Conservation (phyloP, 495 filamentous ascomycete genomes). For the Xylaria longipes region DNA sequence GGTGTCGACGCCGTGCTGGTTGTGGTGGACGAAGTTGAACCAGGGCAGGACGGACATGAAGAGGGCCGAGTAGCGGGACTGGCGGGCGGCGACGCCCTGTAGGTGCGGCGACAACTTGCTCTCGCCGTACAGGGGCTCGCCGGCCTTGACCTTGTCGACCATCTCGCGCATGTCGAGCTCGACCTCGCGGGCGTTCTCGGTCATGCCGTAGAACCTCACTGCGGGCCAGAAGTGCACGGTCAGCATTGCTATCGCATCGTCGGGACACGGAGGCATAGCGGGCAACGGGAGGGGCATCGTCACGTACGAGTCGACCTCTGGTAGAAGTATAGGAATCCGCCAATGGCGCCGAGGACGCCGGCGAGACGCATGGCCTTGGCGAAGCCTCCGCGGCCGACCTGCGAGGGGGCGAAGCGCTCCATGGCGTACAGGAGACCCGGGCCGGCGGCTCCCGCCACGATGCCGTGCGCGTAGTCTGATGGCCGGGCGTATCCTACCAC, state of each 20-base stretch:
- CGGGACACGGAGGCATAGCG: not conserved
- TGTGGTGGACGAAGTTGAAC: constrained; percentile 98
- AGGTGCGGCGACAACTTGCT: constrained; percentile 80
- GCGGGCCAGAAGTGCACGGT: constrained; percentile 24
- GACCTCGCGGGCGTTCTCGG: constrained; percentile 87
- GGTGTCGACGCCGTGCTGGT: constrained; percentile 96
- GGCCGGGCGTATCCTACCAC: constrained; percentile 85
- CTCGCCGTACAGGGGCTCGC: constrained; percentile 87
- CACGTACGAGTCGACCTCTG: constrained; percentile 67
- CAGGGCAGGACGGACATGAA: constrained; percentile 86
- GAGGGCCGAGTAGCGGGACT: constrained; percentile 86
- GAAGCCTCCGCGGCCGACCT: constrained; percentile 80
- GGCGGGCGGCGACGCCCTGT: constrained; percentile 91
- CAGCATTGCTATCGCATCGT: not conserved
- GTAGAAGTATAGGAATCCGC: constrained; percentile 82
- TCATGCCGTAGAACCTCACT: constrained; percentile 94
- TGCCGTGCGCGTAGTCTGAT: constrained; percentile 78
- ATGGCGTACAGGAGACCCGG: constrained; percentile 75
- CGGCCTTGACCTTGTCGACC: constrained; percentile 91
- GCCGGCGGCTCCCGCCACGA: constrained; percentile 66
- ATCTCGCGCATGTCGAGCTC: constrained; percentile 99
- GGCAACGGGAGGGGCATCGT: not conserved
- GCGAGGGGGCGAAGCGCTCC: constrained; percentile 83
- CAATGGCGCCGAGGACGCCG: constrained; percentile 70
- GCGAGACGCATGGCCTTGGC: constrained; percentile 80